These are phyloP conservation scores for Magnusiomyces suaveolens DNA, from an alignment of 1,139 yeast genomes.

Conservation along the genomic window DNA sequence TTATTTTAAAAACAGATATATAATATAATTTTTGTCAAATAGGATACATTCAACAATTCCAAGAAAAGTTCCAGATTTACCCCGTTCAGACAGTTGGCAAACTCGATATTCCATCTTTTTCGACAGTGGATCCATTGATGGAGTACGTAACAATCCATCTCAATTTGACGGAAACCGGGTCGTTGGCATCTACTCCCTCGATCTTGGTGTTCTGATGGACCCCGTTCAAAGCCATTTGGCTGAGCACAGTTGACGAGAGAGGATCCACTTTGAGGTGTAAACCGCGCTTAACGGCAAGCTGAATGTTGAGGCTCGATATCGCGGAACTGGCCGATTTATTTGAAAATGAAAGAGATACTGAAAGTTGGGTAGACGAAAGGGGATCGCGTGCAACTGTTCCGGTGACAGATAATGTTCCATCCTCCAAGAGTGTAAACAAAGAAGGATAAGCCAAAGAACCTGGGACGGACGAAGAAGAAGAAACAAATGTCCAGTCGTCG, in stretches of 20 bases:
- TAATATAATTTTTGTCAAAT: too few relatives aligned
- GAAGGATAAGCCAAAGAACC: not conserved
- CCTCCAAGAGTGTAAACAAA: not conserved
- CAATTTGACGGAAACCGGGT: slow-evolving; percentile 50
- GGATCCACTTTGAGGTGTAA: slow-evolving; percentile 58
- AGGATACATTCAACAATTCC: too few relatives aligned
- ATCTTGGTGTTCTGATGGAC: slow-evolving; percentile 53
- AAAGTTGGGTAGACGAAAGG: slow-evolving; percentile 17
- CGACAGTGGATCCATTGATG: slow-evolving; percentile 17
- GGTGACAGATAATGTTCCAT: slow-evolving; percentile 1
- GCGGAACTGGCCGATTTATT: slow-evolving; percentile 34
- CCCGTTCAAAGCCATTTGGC: slow-evolving; percentile 44
- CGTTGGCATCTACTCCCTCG: slow-evolving; percentile 27
- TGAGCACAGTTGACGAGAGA: slow-evolving; percentile 51
- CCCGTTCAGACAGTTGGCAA: slow-evolving; percentile 1
- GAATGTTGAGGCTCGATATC: slow-evolving; percentile 49
- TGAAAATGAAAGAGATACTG: slow-evolving; percentile 41
- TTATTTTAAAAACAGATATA: too few relatives aligned
- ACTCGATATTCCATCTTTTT: slow-evolving; percentile 18
- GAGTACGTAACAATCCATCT: slow-evolving; percentile 73
- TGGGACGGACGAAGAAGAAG: slow-evolving; percentile 1
- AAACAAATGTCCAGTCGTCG: slow-evolving; percentile 5
- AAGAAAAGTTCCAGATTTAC: too few relatives aligned
- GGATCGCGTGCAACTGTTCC: slow-evolving; percentile 1
- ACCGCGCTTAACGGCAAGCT: slow-evolving; percentile 75